Evolutionary conservation across 164 flowering plant genomes (phyloP).

Genomic region (Umbellularia californica): DNA sequence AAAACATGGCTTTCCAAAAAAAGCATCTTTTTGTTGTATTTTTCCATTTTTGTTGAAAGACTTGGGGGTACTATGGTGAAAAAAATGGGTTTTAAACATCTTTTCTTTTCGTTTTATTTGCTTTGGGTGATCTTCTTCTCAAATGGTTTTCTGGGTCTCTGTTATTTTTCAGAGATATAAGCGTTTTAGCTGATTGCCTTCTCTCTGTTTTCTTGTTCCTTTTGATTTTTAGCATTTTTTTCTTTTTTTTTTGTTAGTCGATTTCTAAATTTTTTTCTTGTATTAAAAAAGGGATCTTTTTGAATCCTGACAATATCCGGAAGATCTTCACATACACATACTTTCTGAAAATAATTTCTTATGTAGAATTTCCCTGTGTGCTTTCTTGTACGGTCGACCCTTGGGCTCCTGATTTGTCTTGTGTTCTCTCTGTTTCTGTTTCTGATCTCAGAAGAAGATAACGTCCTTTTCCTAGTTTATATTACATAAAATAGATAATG

Average conservation of each 20-base stretch:
- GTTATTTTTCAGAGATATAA: neutral
- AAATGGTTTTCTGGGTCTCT: neutral
- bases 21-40: neutral
- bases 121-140: neutral
- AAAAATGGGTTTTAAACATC: neutral
- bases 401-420: conserved; percentile 28
- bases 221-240: neutral
- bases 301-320: neutral
- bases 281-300: neutral
- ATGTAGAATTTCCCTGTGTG: conserved; percentile 21
- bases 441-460: conserved; percentile 7
- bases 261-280: neutral
- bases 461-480: neutral
- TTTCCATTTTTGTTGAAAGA: neutral
- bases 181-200: neutral
- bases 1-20: neutral
- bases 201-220: neutral
- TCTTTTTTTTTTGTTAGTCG: neutral
- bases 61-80: neutral
- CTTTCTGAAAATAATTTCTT: neutral
- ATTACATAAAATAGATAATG: neutral
- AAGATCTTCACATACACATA: neutral
- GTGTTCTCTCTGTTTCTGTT: conserved; percentile 20
- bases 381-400: conserved; percentile 28
- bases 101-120: neutral